These are phyloP conservation scores for Solanum chacoense DNA, from an alignment of 305 asterid species.

Conservation along the genomic window DNA sequence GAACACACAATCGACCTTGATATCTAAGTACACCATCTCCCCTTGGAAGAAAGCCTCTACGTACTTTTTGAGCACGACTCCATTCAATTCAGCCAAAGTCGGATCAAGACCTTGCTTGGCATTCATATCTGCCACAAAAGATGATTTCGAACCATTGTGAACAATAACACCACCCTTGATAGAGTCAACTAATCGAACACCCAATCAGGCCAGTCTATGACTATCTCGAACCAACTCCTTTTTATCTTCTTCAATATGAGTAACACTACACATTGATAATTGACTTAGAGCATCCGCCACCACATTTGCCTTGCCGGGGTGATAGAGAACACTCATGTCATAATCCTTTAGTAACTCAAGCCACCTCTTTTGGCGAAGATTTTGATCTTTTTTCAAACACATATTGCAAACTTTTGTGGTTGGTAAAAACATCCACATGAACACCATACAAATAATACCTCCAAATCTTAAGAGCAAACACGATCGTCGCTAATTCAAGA, in stretches of 20 bases:
- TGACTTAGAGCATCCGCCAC: background rate
- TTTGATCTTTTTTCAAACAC: background rate
- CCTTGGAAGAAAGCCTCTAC: background rate
- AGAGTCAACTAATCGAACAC: background rate
- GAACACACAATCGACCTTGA: background rate
- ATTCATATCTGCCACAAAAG: background rate
- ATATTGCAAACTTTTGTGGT: background rate
- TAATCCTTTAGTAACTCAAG: background rate
- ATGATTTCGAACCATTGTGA: background rate
- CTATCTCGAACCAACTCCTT: background rate
- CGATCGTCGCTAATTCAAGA: background rate
- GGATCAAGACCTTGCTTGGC: background rate
- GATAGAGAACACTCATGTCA: background rate
- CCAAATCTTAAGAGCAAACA: background rate
- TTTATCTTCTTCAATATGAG: background rate
- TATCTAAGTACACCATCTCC: background rate
- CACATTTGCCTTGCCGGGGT: background rate
- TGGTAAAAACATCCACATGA: background rate
- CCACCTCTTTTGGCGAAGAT: background rate
- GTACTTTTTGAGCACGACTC: background rate
- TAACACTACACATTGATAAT: background rate
- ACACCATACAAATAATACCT: background rate
- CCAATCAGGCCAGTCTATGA: background rate
- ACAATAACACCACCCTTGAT: background rate
- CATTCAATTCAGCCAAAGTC: background rate